Conservation (phyloP, 768 basidiomycete species). For the Mycena galericulata region DNA sequence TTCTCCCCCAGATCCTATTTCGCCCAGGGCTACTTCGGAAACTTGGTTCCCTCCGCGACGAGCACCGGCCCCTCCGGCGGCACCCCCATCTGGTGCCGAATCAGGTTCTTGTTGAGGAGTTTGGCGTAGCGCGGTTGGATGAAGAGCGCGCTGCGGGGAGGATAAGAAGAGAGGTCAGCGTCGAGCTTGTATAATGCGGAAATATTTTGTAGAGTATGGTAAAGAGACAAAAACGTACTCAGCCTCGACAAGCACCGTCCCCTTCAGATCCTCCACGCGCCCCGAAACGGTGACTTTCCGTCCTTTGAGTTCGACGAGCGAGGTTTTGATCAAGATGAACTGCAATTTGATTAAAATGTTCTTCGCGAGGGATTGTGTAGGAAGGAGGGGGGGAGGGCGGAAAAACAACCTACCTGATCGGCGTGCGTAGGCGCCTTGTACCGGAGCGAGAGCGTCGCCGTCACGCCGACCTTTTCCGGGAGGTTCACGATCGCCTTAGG, state of each 20-base stretch:
- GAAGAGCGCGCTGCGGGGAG: conserved; percentile 2
- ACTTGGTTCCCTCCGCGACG: background rate
- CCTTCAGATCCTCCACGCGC: conserved; percentile 14
- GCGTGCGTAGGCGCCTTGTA: conserved; percentile 21
- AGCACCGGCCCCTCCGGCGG: background rate
- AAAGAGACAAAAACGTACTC: background rate
- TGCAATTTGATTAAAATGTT: too few species aligned
- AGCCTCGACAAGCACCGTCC: conserved; percentile 16
- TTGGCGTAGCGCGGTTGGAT: conserved; percentile 20
- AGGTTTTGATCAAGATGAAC: conserved; percentile 17
- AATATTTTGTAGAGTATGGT: background rate
- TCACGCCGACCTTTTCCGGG: conserved; percentile 22
- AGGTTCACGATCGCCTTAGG: conserved; percentile 10
- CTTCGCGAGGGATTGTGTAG: too few species aligned
- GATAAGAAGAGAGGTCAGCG: background rate
- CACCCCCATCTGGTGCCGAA: conserved; percentile 6
- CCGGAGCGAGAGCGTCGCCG: conserved; percentile 6
- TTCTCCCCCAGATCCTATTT: too few species aligned
- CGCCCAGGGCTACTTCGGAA: conserved; percentile 1
- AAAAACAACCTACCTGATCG: conserved; percentile 9
- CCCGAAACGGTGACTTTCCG: conserved; percentile 9
- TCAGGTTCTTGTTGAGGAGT: background rate
- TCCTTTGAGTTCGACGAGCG: conserved; percentile 5
- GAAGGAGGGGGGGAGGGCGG: background rate
- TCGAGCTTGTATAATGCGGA: background rate